Percentiles rank a stretch among this genome's conserved stretches.
Evolutionary conservation across 2,329 filamentous ascomycete species (phyloP).

Genomic region (Cercospora sojina): DNA sequence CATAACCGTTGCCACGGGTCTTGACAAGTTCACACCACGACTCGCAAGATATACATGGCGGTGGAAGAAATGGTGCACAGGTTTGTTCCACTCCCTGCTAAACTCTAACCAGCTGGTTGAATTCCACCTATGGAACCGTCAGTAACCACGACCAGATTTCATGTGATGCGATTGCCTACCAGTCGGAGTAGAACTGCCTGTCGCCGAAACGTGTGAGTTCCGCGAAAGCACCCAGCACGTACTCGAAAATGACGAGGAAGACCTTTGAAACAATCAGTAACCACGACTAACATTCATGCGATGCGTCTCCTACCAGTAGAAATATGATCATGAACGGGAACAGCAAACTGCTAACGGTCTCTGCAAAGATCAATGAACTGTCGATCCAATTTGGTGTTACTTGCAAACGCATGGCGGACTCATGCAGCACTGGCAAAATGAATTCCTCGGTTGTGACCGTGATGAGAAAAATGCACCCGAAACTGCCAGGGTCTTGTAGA

Average conservation of each 20-base stretch:
- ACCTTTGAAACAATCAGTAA: slow-evolving; percentile 41
- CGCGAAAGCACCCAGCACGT: slow-evolving; percentile 88
- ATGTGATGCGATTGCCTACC: slow-evolving; percentile 38
- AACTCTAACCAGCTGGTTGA: slow-evolving; percentile 91
- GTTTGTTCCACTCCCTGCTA: slow-evolving; percentile 86
- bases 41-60: slow-evolving; percentile 90
- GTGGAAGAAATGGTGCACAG: slow-evolving; percentile 91
- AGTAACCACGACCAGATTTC: background rate
- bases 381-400: slow-evolving; percentile 57
- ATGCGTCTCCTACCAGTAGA: slow-evolving; percentile 59
- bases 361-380: slow-evolving; percentile 74
- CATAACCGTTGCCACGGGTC: slow-evolving; percentile 75
- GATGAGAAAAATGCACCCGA: slow-evolving; percentile 93
- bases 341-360: slow-evolving; percentile 85
- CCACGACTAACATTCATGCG: background rate
- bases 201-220: slow-evolving; percentile 85
- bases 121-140: slow-evolving; percentile 50
- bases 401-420: slow-evolving; percentile 61
- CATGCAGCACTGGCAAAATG: slow-evolving; percentile 82
- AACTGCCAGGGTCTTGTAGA: slow-evolving; percentile 81
- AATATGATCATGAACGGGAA: slow-evolving; percentile 98
- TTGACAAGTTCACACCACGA: slow-evolving; percentile 67
- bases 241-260: slow-evolving; percentile 98
- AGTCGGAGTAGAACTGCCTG: slow-evolving; percentile 83
- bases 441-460: slow-evolving; percentile 92